Percentiles rank a stretch among this genome's conserved stretches.
Conservation (phyloP, 495 filamentous ascomycete species). For the Penicillium subrubescens region DNA sequence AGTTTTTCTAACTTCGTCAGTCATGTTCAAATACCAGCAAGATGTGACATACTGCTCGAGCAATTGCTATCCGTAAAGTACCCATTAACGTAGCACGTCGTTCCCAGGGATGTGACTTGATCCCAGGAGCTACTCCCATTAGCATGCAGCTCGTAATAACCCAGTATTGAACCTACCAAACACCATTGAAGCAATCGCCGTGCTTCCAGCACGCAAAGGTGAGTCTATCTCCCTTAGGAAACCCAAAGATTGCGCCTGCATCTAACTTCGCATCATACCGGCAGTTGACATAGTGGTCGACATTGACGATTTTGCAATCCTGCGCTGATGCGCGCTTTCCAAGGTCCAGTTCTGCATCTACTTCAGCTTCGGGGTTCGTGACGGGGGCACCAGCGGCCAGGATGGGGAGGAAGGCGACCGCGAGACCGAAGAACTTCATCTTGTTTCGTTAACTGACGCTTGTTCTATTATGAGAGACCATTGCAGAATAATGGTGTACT, state of each 20-base stretch:
- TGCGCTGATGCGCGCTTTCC: conserved; percentile 9
- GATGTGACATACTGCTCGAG: conserved; percentile 11
- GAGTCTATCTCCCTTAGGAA: conserved; percentile 10
- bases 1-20: conserved; percentile 14
- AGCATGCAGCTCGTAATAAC: conserved; percentile 4
- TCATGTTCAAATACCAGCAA: conserved; percentile 9
- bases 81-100: conserved; percentile 11
- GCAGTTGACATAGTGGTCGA: conserved; percentile 9
- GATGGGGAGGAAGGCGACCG: background rate
- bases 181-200: conserved; percentile 11
- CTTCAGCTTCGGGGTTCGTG: conserved; percentile 2
- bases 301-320: conserved; percentile 10
- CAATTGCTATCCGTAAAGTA: conserved; percentile 14
- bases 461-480: background rate
- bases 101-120: conserved; percentile 8
- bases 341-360: conserved; percentile 9
- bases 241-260: conserved; percentile 9
- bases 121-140: conserved; percentile 9
- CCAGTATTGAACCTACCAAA: conserved; percentile 10
- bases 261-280: conserved; percentile 7
- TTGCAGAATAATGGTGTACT: conserved; percentile 4
- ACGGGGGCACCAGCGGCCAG: conserved; percentile 1
- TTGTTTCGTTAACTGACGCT: conserved; percentile 1
- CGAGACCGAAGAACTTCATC: conserved; percentile 4
- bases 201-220: conserved; percentile 12